Percentiles rank a stretch among this genome's conserved stretches.
phyloP scores from a whole-genome alignment of 805 yeast species.

The Saccharomycopsis lassenensis region DNA sequence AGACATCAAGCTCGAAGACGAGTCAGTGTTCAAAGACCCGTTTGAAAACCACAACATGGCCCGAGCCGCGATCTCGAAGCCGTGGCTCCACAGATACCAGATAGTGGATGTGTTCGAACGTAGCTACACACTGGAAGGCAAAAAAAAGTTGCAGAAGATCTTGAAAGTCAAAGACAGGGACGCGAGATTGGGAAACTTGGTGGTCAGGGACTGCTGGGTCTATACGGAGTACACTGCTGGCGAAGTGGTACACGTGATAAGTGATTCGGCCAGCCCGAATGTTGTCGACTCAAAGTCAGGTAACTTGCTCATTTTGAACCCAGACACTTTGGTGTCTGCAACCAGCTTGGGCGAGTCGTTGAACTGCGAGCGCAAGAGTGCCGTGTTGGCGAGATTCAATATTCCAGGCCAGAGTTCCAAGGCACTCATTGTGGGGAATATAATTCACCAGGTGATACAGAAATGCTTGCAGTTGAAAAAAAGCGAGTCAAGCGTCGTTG shows the following conservation, averaged over 20 bases:
- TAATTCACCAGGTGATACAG: slow-evolving; percentile 67
- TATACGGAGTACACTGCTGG: slow-evolving; percentile 35
- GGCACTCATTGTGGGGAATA: slow-evolving; percentile 70
- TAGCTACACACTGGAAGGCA: slow-evolving; percentile 9
- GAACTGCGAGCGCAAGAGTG: slow-evolving; percentile 61
- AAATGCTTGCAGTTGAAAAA: slow-evolving; percentile 26
- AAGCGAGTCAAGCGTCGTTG: slow-evolving; percentile 23
- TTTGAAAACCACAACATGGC: slow-evolving; percentile 11
- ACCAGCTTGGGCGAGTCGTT: slow-evolving; percentile 72
- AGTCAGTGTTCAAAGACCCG: slow-evolving; percentile 6
- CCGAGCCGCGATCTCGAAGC: slow-evolving; percentile 10
- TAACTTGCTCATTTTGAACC: slow-evolving; percentile 68
- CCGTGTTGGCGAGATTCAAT: slow-evolving; percentile 43
- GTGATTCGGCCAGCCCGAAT: slow-evolving; percentile 24
- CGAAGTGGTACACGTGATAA: slow-evolving; percentile 55
- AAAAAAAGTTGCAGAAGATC: slow-evolving; percentile 22
- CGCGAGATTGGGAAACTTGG: slow-evolving; percentile 28
- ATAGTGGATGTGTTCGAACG: slow-evolving; percentile 6
- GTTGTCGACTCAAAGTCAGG: slow-evolving; percentile 41
- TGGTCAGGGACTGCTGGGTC: slow-evolving; percentile 54
- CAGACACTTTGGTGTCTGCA: slow-evolving; percentile 73
- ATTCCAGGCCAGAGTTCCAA: slow-evolving; percentile 54
- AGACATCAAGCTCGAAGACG: slow-evolving; percentile 3
- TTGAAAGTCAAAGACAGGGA: slow-evolving; percentile 37
- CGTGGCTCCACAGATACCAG: slow-evolving; percentile 17